Percentiles rank a stretch among this genome's conserved stretches.
Evolutionary conservation across 2,329 filamentous ascomycete species (phyloP).

Genomic region (Xylariaceae sp.): DNA sequence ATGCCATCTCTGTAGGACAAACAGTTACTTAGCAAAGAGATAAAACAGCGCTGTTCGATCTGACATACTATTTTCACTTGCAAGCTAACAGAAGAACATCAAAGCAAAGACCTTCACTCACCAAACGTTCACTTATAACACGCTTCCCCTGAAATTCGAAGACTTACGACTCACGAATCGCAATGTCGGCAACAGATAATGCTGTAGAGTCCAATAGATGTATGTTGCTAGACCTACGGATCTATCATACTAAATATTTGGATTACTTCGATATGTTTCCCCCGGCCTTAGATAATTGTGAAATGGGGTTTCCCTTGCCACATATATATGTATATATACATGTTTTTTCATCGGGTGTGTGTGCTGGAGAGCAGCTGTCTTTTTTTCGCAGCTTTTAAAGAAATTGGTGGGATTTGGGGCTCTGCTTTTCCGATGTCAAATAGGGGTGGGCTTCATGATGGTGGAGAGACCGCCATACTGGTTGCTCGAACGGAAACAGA

Average conservation of each 20-base stretch:
- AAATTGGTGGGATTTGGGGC: conserved; percentile 1
- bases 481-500: conserved; percentile 2
- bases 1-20: too few species aligned
- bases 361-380: neutral
- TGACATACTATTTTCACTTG: too few species aligned
- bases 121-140: too few species aligned
- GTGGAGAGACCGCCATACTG: conserved; percentile 8
- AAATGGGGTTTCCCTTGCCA: neutral
- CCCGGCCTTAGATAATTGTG: neutral
- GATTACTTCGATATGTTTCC: neutral
- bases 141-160: too few species aligned
- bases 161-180: too few species aligned
- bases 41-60: too few species aligned
- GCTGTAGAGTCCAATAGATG: neutral
- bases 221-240: neutral
- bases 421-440: conserved; percentile 6
- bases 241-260: neutral
- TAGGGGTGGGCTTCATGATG: neutral
- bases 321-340: neutral
- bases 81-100: too few species aligned
- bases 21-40: too few species aligned
- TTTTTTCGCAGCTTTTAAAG: neutral
- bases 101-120: too few species aligned
- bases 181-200: too few species aligned
- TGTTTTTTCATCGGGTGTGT: neutral